Conservation (phyloP, 495 filamentous ascomycete genomes). For the Aspergillus sclerotiicarbonarius region DNA sequence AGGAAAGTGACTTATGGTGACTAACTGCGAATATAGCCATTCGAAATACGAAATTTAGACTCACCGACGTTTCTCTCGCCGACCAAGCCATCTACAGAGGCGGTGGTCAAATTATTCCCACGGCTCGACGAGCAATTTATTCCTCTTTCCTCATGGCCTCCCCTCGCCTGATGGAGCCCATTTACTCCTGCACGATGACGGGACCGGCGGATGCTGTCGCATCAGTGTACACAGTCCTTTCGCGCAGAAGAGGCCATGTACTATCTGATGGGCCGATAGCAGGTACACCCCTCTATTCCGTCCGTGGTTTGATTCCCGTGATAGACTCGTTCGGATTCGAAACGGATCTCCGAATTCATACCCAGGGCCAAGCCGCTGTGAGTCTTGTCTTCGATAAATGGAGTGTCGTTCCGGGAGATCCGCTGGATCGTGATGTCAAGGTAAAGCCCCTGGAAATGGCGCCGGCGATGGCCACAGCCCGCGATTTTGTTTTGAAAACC, state of each 20-base stretch:
- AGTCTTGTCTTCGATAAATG: conserved; percentile 94
- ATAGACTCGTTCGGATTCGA: conserved; percentile 98
- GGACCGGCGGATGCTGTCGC: conserved; percentile 88
- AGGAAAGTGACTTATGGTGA: background rate
- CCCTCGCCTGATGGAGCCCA: conserved; percentile 91
- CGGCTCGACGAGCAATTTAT: conserved; percentile 86
- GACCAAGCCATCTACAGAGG: conserved; percentile 89
- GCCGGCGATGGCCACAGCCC: conserved; percentile 76
- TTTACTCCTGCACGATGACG: conserved; percentile 89
- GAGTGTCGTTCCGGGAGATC: conserved; percentile 93
- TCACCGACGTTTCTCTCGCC: conserved; percentile 87
- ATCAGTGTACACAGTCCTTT: conserved; percentile 86
- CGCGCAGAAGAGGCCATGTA: conserved; percentile 86
- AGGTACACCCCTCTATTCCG: conserved; percentile 90
- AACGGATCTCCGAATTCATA: conserved; percentile 93
- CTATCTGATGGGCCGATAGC: conserved; percentile 90
- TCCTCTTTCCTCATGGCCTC: conserved; percentile 95
- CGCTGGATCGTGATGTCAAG: conserved; percentile 82
- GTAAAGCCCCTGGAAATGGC: conserved; percentile 84
- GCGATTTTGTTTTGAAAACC: conserved; percentile 97
- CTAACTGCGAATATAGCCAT: conserved; percentile 59
- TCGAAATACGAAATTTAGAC: conserved; percentile 90
- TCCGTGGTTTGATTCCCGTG: conserved; percentile 87
- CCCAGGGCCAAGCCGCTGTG: conserved; percentile 85
- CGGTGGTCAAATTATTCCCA: conserved; percentile 96